phyloP scores from a whole-genome alignment of 1,139 yeast species.

The Meyerozyma elateridarum region DNA sequence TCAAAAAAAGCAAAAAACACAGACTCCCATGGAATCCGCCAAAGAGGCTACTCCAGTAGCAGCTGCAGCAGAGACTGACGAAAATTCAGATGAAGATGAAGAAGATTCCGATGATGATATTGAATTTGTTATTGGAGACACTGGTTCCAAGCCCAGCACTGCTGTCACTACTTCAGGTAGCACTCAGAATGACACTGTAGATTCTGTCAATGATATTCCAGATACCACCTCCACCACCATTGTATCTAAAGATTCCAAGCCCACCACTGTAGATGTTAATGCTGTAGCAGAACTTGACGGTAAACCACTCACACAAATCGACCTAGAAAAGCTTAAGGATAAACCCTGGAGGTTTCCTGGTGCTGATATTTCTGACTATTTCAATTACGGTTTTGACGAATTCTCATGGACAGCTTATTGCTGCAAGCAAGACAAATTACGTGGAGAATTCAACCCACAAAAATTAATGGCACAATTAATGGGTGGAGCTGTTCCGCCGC shows the following conservation, averaged over 20 bases:
- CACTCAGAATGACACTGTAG: conserved; percentile 17
- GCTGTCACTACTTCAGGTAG: conserved; percentile 19
- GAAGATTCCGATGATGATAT: conserved; percentile 49
- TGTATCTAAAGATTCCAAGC: conserved; percentile 27
- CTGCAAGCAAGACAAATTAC: conserved; percentile 75
- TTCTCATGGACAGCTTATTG: conserved; percentile 94
- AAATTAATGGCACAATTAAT: conserved; percentile 42
- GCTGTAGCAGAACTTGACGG: conserved; percentile 80
- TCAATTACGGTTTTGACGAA: conserved; percentile 95
- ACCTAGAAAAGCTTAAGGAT: conserved; percentile 76
- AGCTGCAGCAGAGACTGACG: conserved; percentile 15
- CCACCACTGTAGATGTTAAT: conserved; percentile 62
- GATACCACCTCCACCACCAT: conserved; percentile 25
- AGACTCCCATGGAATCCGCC: conserved; percentile 15
- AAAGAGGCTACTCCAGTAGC: conserved; percentile 16
- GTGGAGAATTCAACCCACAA: conserved; percentile 73
- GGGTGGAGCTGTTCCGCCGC: conserved; percentile 21
- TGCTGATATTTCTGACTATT: conserved; percentile 89
- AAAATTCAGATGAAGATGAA: conserved; percentile 22
- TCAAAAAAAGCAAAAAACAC: conserved; percentile 20
- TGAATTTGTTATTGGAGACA: conserved; percentile 47
- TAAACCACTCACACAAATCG: conserved; percentile 76
- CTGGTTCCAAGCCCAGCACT: conserved; percentile 24
- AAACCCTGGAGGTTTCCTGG: conserved; percentile 99
- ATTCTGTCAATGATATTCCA: conserved; percentile 18